A percentile compares a stretch with the other conserved stretches of the same genome.
These are phyloP conservation scores for Salix dunnii DNA, from an alignment of 345 rosid genomes.

Conservation along the genomic window DNA sequence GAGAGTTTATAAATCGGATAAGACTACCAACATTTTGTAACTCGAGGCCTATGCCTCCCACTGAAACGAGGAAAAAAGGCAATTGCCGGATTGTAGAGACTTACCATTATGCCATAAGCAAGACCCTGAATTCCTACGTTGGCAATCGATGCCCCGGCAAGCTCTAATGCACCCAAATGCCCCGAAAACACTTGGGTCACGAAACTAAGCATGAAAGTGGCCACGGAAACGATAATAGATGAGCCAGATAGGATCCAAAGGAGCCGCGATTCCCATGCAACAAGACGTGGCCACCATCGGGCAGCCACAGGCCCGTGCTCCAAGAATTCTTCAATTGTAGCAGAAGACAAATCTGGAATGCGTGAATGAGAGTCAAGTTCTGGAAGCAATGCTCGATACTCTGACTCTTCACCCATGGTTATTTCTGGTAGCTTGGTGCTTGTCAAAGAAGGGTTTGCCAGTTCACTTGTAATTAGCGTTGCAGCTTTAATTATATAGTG, in stretches of 20 bases:
- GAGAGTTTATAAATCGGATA: no score
- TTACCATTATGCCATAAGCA: conserved; percentile 92
- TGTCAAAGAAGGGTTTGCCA: neutral
- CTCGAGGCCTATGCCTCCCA: neutral
- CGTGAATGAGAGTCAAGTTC: conserved; percentile 56
- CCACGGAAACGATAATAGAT: conserved; percentile 59
- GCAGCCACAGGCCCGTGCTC: conserved; percentile 30
- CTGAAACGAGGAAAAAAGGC: neutral
- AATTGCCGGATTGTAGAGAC: neutral
- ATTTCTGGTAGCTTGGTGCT: neutral
- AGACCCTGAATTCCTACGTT: conserved; percentile 91
- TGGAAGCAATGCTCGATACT: conserved; percentile 46
- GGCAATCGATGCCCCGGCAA: conserved; percentile 89
- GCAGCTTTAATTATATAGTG: neutral
- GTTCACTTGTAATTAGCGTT: neutral
- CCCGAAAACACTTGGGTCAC: conserved; percentile 76
- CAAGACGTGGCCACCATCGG: conserved; percentile 71
- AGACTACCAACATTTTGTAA: no score
- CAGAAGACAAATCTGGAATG: conserved; percentile 53
- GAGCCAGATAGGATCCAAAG: conserved; percentile 78
- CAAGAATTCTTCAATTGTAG: conserved; percentile 61
- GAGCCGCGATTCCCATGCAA: conserved; percentile 74
- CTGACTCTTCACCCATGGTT: neutral
- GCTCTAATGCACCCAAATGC: conserved; percentile 66
- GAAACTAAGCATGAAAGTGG: conserved; percentile 82